Conservation (phyloP, 2,329 filamentous ascomycete genomes). For the Xylaria sp. region DNA sequence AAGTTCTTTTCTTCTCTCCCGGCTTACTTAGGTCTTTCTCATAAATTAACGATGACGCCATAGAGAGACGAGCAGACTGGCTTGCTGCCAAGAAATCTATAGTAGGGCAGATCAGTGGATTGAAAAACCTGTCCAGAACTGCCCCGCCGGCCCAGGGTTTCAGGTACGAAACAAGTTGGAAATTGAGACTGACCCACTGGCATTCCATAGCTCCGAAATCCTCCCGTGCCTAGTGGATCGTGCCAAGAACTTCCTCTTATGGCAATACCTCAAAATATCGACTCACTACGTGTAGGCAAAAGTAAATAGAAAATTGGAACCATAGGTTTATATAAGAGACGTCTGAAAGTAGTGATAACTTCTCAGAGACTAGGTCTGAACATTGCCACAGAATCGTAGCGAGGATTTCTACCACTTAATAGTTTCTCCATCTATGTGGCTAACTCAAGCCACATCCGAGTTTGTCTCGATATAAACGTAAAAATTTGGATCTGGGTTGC, state of each 20-base stretch:
- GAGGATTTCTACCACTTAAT: too few species aligned
- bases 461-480: too few species aligned
- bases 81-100: constrained; percentile 18
- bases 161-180: constrained; percentile 24
- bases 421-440: too few species aligned
- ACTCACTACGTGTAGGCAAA: too few species aligned
- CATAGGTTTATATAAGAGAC: too few species aligned
- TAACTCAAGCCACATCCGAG: too few species aligned
- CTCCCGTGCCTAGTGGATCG: constrained; percentile 13
- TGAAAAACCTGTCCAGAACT: background rate
- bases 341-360: too few species aligned
- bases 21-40: background rate
- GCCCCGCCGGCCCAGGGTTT: constrained; percentile 19
- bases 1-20: too few species aligned
- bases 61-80: background rate
- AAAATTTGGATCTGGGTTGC: too few species aligned
- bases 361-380: too few species aligned
- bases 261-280: background rate
- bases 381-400: too few species aligned
- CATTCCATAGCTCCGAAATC: constrained; percentile 7
- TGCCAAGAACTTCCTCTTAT: constrained; percentile 31
- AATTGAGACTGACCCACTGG: constrained; percentile 12
- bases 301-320: too few species aligned
- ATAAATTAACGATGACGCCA: constrained; percentile 22
- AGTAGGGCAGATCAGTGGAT: constrained; percentile 5